Conservation (phyloP, 2,329 filamentous ascomycete genomes). For the Dryadomyces sulphureus region DNA sequence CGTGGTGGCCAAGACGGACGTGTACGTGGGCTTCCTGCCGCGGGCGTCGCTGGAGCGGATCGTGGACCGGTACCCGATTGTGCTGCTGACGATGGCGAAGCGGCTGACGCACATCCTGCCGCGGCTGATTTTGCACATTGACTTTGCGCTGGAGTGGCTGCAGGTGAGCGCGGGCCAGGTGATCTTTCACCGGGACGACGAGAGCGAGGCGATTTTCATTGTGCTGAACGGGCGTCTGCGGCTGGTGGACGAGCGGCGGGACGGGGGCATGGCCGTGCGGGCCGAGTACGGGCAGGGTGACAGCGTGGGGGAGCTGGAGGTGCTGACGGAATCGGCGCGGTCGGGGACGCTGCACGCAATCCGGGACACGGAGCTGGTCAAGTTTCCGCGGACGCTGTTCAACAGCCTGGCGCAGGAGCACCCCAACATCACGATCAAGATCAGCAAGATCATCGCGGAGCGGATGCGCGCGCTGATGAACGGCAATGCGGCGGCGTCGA, state of each 20-base stretch:
- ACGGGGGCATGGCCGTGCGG: constrained; percentile 69
- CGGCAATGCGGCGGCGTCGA: constrained; percentile 54
- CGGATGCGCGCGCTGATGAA: constrained; percentile 85
- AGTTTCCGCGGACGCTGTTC: constrained; percentile 89
- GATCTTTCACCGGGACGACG: constrained; percentile 83
- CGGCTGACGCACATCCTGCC: constrained; percentile 79
- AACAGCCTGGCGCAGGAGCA: constrained; percentile 96
- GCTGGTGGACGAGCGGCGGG: constrained; percentile 66
- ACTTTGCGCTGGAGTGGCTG: constrained; percentile 96
- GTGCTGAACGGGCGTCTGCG: constrained; percentile 87
- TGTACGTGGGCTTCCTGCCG: constrained; percentile 91
- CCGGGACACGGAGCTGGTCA: constrained; percentile 88
- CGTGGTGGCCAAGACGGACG: constrained; percentile 93
- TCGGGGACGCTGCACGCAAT: constrained; percentile 90
- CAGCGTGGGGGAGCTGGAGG: constrained; percentile 92
- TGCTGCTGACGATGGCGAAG: constrained; percentile 92
- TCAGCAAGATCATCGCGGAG: constrained; percentile 94
- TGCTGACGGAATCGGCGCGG: constrained; percentile 86
- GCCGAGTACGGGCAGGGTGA: constrained; percentile 95
- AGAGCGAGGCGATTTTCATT: constrained; percentile 96
- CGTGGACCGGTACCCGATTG: constrained; percentile 81
- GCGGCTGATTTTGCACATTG: constrained; percentile 83
- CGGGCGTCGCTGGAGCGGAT: constrained; percentile 76
- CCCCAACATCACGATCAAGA: constrained; percentile 95
- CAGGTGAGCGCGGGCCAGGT: constrained; percentile 92